Percentiles rank a stretch among this genome's conserved stretches.
phyloP scores from a whole-genome alignment of 495 filamentous ascomycete species.

The Pseudomonodictys pantanalensis region DNA sequence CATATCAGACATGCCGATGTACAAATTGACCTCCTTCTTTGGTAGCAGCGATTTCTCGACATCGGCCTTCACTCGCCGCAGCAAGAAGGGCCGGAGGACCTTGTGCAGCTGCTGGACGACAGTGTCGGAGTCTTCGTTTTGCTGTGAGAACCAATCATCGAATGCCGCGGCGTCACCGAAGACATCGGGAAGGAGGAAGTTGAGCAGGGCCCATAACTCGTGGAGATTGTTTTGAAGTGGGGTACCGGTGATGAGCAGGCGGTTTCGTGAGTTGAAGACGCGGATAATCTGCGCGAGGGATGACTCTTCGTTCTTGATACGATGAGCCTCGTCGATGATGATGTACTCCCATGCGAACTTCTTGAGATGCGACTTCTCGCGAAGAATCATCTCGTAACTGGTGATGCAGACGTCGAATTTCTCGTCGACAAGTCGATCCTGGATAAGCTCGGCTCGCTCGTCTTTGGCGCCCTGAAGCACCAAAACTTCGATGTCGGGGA shows the following conservation, averaged over 20 bases:
- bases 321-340: slow-evolving; percentile 98
- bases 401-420: slow-evolving; percentile 93
- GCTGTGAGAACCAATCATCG: slow-evolving; percentile 93
- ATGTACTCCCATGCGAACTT: slow-evolving; percentile 99
- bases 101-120: slow-evolving; percentile 97
- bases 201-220: slow-evolving; percentile 97
- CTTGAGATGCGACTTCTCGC: slow-evolving; percentile 91
- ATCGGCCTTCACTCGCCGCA: slow-evolving; percentile 96
- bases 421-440: slow-evolving; percentile 83
- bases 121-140: slow-evolving; percentile 84
- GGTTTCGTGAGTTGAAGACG: slow-evolving; percentile 92
- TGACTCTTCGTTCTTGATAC: slow-evolving; percentile 99
- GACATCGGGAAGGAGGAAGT: slow-evolving; percentile 95
- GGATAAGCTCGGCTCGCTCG: slow-evolving; percentile 82
- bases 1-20: slow-evolving; percentile 99
- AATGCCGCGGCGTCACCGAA: slow-evolving; percentile 98
- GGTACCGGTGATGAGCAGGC: slow-evolving; percentile 93
- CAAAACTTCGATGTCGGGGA: slow-evolving; percentile 89
- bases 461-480: slow-evolving; percentile 96
- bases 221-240: slow-evolving; percentile 98
- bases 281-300: slow-evolving; percentile 96
- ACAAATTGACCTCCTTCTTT: slow-evolving; percentile 96
- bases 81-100: slow-evolving; percentile 87
- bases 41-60: slow-evolving; percentile 97
- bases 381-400: slow-evolving; percentile 95